phyloP scores from a whole-genome alignment of 352 stramenopile species.

The Sclerospora graminicola region DNA sequence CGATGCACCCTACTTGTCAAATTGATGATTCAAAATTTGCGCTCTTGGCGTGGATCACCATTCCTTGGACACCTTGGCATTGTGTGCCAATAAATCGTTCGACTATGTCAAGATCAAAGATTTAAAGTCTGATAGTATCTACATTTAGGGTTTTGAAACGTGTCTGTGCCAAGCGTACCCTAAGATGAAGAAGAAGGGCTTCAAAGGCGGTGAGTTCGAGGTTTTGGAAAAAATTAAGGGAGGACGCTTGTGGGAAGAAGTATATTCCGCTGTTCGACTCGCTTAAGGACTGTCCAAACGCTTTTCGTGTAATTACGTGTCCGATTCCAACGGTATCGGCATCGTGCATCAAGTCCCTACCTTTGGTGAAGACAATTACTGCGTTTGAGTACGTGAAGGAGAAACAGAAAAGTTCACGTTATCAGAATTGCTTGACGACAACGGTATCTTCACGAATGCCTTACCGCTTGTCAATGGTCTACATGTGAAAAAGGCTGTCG shows the following conservation, averaged over 20 bases:
- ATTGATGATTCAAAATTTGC: slow-evolving; percentile 77
- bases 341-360: no score
- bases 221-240: slow-evolving; percentile 88
- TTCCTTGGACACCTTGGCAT: no score
- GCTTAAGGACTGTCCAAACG: no score
- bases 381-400: slow-evolving; percentile 93
- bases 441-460: slow-evolving; percentile 91
- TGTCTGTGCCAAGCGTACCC: slow-evolving; percentile 94
- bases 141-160: no score
- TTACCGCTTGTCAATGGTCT: slow-evolving; percentile 90
- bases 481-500: slow-evolving; percentile 98
- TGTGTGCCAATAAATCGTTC: no score
- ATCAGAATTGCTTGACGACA: slow-evolving; percentile 95
- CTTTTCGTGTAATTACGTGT: no score
- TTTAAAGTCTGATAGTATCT: no score
- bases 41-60: slow-evolving; percentile 96
- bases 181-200: slow-evolving; percentile 95
- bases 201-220: slow-evolving; percentile 91
- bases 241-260: slow-evolving; percentile 90
- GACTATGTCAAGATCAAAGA: no score
- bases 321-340: no score
- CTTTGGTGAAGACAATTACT: no score
- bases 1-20: slow-evolving; percentile 93
- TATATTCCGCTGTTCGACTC: no score
- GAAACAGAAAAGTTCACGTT: slow-evolving; percentile 93